phyloP scores from a whole-genome alignment of 305 asterid species.

The Solanum hybrid region DNA sequence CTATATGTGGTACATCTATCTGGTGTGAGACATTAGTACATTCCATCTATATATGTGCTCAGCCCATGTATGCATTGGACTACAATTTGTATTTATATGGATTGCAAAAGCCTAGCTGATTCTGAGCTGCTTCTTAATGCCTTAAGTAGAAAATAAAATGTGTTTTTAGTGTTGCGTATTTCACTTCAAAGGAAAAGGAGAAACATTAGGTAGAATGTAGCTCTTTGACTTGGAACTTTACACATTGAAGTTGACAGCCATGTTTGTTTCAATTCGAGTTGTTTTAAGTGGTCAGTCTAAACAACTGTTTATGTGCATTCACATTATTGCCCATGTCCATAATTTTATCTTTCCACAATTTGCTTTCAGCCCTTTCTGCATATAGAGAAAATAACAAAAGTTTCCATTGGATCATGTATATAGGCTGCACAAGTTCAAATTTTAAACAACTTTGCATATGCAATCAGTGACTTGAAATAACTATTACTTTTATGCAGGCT shows the following conservation, averaged over 20 bases:
- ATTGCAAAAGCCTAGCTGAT: not conserved
- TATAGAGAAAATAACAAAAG: not conserved
- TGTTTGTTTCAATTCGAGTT: not conserved
- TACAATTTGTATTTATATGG: not conserved
- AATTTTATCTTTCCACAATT: not conserved
- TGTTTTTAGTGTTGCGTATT: not conserved
- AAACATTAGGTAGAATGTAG: not conserved
- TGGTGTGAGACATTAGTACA: not conserved
- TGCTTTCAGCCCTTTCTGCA: not conserved
- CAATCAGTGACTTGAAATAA: not conserved
- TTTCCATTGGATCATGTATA: not conserved
- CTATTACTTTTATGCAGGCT: slow-evolving; percentile 53
- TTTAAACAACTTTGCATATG: not conserved
- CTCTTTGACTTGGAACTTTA: not conserved
- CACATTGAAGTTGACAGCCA: not conserved
- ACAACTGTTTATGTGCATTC: not conserved
- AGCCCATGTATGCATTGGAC: not conserved
- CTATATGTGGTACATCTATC: not conserved
- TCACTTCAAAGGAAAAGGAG: not conserved
- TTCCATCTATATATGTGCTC: not conserved
- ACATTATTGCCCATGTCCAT: not conserved
- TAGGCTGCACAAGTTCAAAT: not conserved
- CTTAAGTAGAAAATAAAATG: not conserved
- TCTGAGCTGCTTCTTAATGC: not conserved
- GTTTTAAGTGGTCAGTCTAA: not conserved